These are phyloP conservation scores for Crucihimalaya himalaica DNA, from an alignment of 345 rosid species.

Conservation along the genomic window DNA sequence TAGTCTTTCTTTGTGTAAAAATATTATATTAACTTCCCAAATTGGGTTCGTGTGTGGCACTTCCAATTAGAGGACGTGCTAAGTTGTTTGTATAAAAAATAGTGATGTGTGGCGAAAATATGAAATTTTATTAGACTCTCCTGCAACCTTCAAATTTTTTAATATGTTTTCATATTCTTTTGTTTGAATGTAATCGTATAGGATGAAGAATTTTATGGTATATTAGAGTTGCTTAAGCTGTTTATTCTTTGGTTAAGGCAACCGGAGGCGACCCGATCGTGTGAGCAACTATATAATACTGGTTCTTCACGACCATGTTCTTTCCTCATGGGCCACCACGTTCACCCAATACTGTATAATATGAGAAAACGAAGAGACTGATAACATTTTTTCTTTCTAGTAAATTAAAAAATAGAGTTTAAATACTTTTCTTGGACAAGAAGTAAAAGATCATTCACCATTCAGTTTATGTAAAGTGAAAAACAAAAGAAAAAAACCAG, in stretches of 20 bases:
- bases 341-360: too few relatives aligned
- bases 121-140: background rate
- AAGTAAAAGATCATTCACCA: background rate
- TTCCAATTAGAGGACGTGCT: constrained; percentile 21
- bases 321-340: too few relatives aligned
- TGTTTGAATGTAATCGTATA: too few relatives aligned
- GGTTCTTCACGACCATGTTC: too few relatives aligned
- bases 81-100: constrained; percentile 11
- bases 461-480: background rate
- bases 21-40: background rate
- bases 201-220: too few relatives aligned
- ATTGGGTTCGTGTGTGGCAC: constrained; percentile 30
- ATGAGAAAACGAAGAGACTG: too few relatives aligned
- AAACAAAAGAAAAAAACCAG: background rate
- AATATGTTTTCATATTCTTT: background rate
- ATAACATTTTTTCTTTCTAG: too few relatives aligned
- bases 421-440: constrained; percentile 2
- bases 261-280: too few relatives aligned
- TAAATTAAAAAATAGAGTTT: background rate
- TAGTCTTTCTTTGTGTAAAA: background rate
- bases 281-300: too few relatives aligned
- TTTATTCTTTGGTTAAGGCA: too few relatives aligned
- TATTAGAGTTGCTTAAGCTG: too few relatives aligned
- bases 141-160: background rate
- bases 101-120: background rate